These are phyloP conservation scores for Penicillium desertorum DNA, from an alignment of 495 filamentous ascomycete genomes.

Conservation along the genomic window DNA sequence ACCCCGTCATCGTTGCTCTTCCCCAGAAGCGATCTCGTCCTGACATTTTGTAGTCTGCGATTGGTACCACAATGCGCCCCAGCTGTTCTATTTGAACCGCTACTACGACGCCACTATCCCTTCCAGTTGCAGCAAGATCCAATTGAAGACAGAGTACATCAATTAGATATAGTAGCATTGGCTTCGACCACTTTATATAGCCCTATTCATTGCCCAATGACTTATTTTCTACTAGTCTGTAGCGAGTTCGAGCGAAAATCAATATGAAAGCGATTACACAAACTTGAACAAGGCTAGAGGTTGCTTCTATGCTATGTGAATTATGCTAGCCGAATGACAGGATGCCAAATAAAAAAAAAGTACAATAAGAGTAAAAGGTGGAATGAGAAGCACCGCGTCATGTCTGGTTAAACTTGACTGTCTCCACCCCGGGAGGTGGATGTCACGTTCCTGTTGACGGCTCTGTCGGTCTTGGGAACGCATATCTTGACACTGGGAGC, in stretches of 20 bases:
- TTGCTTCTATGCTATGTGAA: background rate
- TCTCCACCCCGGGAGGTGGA: too few relatives aligned
- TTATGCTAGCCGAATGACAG: background rate
- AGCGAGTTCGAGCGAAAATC: conserved; percentile 4
- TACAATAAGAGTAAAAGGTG: background rate
- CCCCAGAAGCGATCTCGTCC: too few relatives aligned
- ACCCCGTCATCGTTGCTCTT: conserved; percentile 4
- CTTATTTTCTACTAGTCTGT: background rate
- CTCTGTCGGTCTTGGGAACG: too few relatives aligned
- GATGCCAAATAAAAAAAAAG: conserved; percentile 2
- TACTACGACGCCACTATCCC: conserved; percentile 37
- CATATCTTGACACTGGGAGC: too few relatives aligned
- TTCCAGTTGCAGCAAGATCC: conserved; percentile 45
- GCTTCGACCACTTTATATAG: background rate
- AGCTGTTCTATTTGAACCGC: conserved; percentile 51
- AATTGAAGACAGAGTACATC: conserved; percentile 33
- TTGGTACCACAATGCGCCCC: conserved; percentile 54
- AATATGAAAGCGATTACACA: background rate
- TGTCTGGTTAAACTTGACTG: too few relatives aligned
- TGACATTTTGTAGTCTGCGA: conserved; percentile 43
- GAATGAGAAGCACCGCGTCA: too few relatives aligned
- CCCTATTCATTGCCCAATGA: background rate
- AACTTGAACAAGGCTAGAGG: too few relatives aligned
- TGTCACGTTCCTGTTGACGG: too few relatives aligned
- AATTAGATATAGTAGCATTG: conserved; percentile 10